Evolutionary conservation across 1,139 yeast genomes (phyloP).

Genomic region (Candida neerlandica): DNA sequence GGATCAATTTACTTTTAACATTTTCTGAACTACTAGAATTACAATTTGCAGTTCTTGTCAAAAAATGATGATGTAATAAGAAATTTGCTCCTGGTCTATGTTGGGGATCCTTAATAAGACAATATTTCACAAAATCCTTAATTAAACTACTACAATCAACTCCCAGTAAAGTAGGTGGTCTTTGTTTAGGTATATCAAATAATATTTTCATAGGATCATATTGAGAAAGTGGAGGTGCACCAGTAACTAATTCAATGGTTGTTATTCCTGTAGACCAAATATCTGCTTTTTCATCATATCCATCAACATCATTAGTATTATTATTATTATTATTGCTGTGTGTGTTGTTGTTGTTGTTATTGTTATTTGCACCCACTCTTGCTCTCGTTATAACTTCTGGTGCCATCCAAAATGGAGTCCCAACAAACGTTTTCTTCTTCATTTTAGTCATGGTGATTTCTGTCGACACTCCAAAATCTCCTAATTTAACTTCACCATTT

Average conservation of each 20-base stretch:
- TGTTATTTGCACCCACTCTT: constrained; percentile 72
- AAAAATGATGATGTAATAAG: constrained; percentile 50
- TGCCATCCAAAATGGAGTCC: constrained; percentile 95
- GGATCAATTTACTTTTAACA: constrained; percentile 8
- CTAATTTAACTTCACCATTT: constrained; percentile 66
- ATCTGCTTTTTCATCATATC: constrained; percentile 80
- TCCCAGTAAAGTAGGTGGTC: constrained; percentile 63
- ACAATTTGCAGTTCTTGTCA: constrained; percentile 22
- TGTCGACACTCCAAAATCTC: constrained; percentile 89
- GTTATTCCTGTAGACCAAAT: constrained; percentile 91
- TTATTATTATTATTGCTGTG: constrained; percentile 35
- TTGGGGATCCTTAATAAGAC: constrained; percentile 60
- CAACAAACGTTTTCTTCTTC: constrained; percentile 74
- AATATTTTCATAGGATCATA: constrained; percentile 76
- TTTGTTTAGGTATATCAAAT: constrained; percentile 66
- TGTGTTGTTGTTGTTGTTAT: constrained; percentile 36
- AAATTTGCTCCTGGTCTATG: constrained; percentile 51
- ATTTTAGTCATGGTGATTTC: constrained; percentile 64
- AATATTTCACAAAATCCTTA: constrained; percentile 60
- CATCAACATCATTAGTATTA: constrained; percentile 28
- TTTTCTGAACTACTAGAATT: constrained; percentile 7
- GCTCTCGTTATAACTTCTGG: constrained; percentile 70
- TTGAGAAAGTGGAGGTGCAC: constrained; percentile 70
- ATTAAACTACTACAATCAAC: constrained; percentile 48
- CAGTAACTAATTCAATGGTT: constrained; percentile 70